Conservation (phyloP, 2,329 filamentous ascomycete genomes). For the Ceratocystis diversiconidia region DNA sequence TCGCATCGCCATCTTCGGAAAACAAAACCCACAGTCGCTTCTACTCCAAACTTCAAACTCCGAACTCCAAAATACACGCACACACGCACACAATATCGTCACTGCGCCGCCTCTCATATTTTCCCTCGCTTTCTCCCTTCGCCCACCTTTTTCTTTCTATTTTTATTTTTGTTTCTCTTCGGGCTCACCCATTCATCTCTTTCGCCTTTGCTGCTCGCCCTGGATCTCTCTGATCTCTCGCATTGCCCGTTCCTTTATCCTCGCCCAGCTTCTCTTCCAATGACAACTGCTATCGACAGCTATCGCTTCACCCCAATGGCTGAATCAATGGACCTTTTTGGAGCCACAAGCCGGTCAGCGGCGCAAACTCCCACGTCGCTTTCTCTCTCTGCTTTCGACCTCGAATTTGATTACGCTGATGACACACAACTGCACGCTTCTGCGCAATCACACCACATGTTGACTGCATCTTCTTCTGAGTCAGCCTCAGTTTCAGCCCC, state of each 20-base stretch:
- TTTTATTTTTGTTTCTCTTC: neutral
- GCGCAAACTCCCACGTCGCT: constrained; percentile 14
- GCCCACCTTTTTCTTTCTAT: neutral
- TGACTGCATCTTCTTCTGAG: neutral
- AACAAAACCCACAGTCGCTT: neutral
- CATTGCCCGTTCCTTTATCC: neutral
- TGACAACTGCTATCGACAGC: constrained; percentile 14
- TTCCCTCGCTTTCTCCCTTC: neutral
- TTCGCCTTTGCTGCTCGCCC: constrained; percentile 15
- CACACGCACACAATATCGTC: too few species aligned
- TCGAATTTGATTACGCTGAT: constrained; percentile 20
- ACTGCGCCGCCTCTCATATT: too few species aligned
- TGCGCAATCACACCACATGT: constrained; percentile 1
- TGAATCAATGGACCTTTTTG: constrained; percentile 17
- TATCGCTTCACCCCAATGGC: constrained; percentile 10
- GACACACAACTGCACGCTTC: constrained; percentile 18
- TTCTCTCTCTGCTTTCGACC: constrained; percentile 9
- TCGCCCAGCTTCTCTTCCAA: neutral
- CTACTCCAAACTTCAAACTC: constrained; percentile 21
- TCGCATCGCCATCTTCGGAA: neutral
- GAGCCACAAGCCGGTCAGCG: constrained; percentile 5
- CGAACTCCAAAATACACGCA: constrained; percentile 17
- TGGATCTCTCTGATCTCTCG: neutral
- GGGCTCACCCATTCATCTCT: neutral
- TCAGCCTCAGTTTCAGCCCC: constrained; percentile 17